phyloP scores from a whole-genome alignment of 257 asterid genomes.

The Petrea volubilis region DNA sequence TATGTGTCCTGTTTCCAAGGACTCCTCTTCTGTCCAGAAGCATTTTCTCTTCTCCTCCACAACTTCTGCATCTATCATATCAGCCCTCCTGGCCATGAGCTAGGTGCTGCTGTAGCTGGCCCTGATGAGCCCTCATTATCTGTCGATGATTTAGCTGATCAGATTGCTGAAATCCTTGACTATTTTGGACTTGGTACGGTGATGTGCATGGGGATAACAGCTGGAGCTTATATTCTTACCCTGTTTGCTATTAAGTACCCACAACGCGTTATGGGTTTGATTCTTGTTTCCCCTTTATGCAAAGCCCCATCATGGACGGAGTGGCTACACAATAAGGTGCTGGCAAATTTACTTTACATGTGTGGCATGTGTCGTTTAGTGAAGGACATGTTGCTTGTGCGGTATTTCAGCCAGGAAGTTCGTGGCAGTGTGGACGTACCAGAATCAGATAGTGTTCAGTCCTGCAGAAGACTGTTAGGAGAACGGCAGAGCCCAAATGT shows the following conservation, averaged over 20 bases:
- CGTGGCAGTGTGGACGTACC: constrained; percentile 58
- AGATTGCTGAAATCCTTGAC: constrained; percentile 50
- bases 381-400: constrained; percentile 57
- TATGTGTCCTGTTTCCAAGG: constrained; percentile 52
- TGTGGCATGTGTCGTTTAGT: constrained; percentile 66
- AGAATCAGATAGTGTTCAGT: constrained; percentile 59
- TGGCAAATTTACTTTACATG: constrained; percentile 62
- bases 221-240: constrained; percentile 72
- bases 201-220: constrained; percentile 70
- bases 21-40: constrained; percentile 44
- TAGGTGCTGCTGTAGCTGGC: constrained; percentile 43
- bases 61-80: constrained; percentile 53
- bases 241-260: constrained; percentile 55
- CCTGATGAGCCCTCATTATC: constrained; percentile 36
- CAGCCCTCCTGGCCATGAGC: constrained; percentile 55
- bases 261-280: constrained; percentile 60
- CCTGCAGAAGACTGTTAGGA: constrained; percentile 69
- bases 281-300: constrained; percentile 71
- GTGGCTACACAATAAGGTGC: constrained; percentile 67
- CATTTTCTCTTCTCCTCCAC: constrained; percentile 49
- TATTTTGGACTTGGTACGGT: constrained; percentile 61
- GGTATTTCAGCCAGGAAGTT: constrained; percentile 72
- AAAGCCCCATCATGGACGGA: constrained; percentile 74
- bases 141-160: constrained; percentile 51
- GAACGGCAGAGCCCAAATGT: constrained; percentile 70